Conservation (phyloP, 2,329 filamentous ascomycete genomes). For the Colletotrichum melonis region DNA sequence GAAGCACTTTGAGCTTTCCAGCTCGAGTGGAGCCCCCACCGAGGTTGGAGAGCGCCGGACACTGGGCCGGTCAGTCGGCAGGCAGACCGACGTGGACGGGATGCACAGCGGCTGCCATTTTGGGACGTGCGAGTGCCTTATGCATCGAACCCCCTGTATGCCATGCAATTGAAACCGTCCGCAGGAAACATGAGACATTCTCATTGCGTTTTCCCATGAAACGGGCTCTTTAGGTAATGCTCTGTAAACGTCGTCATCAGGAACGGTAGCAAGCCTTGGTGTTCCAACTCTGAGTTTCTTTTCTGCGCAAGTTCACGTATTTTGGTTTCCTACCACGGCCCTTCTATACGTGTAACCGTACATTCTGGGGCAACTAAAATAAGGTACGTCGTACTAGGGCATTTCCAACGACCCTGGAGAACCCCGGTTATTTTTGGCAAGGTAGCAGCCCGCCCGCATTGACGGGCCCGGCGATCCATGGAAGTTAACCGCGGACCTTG, state of each 20-base stretch:
- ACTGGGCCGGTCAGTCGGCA: conserved; percentile 14
- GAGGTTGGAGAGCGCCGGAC: neutral
- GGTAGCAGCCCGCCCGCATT: neutral
- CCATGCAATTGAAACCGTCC: conserved; percentile 29
- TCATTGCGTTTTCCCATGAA: conserved; percentile 19
- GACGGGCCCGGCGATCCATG: conserved; percentile 16
- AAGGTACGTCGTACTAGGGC: neutral
- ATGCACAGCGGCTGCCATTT: conserved; percentile 16
- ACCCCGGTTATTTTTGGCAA: neutral
- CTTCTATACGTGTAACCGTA: neutral
- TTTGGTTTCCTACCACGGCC: neutral
- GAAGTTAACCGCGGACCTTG: conserved; percentile 8
- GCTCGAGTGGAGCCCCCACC: conserved; percentile 31
- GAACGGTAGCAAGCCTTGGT: neutral
- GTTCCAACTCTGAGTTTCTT: neutral
- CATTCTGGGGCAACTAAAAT: neutral
- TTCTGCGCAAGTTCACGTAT: neutral
- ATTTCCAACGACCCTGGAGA: neutral
- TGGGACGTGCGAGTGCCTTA: conserved; percentile 9
- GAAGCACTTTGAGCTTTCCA: conserved; percentile 28
- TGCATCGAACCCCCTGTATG: conserved; percentile 28
- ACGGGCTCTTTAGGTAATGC: neutral
- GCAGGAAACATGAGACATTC: conserved; percentile 33
- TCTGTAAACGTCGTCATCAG: neutral
- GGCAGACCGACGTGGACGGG: conserved; percentile 22